Base-by-base conservation (phyloP, 108 stramenopile genomes). In the Pseudonitzschia multiseries region DNA sequence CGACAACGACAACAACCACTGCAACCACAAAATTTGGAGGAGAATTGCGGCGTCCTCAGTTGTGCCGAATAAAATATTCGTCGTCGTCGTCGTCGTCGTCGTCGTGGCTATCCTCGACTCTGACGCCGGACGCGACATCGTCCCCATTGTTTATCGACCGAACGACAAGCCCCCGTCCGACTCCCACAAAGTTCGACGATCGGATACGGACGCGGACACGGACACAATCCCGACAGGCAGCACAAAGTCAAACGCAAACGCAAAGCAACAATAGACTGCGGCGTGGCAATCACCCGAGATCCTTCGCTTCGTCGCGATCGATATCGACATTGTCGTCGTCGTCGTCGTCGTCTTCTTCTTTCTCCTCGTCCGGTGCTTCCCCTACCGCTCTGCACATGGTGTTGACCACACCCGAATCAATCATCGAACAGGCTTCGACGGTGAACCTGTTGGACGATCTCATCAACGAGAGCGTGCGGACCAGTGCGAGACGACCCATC, bases 371-470 rank as follows among this genome's bases (percentile, higher is more conserved):
- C 24, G 43, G n/a, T 18, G 43, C 15, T 50, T 57, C 52, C 21
- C 52, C 69, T 14, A 69, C 86, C 24, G 77, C 80, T 41, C 71
- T 85, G 59, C 69, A 78, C 26, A 93, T 89, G 87, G 94, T 95
- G 8, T 75, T 93, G 64, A 89, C 87, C 2, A 95, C 94, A 46
- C 92, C 94, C 42, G 87, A 89, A 46, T 73, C 79, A 28, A 93
- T 93, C 40, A 95, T 95, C 61, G 94, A 95, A 81, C 86, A 91
- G 71, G 90, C 90, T 17, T 91, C 90, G 4, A 95, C 94, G n/a
- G 87, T 93, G 62, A 91, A 93, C 29, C 62, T 95, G 51, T 78
- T 95, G 29, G 94, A 95, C 40, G 78, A 87, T 60, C 80, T 95
- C 50, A 90, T 95, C 42, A 89, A 93, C 70, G 94, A 95, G 75